Evolutionary conservation across 306 rosid genomes (phyloP).

Genomic region (Urtica urens): DNA sequence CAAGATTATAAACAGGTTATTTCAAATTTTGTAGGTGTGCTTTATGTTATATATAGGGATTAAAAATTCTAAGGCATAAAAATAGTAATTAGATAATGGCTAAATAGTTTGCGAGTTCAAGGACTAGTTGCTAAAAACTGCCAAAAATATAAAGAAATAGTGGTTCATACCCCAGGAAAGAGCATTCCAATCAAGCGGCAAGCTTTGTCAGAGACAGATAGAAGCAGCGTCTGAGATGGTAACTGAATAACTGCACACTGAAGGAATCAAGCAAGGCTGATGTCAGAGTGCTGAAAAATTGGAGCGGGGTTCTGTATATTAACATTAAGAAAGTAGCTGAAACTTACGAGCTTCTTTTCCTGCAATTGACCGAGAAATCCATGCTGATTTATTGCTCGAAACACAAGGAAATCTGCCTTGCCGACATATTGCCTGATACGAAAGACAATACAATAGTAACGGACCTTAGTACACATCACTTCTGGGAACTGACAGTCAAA

Average conservation of each 20-base stretch:
- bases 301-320: background rate
- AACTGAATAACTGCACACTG: conserved; percentile 98
- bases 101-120: background rate
- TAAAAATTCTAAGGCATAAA: background rate
- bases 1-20: background rate
- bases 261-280: conserved; percentile 16
- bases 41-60: background rate
- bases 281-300: background rate
- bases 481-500: conserved; percentile 3
- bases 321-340: background rate
- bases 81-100: background rate
- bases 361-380: conserved; percentile 92
- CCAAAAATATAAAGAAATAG: too few species aligned
- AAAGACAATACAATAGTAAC: conserved; percentile 16
- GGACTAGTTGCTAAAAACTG: too few species aligned
- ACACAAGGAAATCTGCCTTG: conserved; percentile 92
- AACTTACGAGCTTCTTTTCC: conserved; percentile 87
- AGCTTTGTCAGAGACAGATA: conserved; percentile 89
- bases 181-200: conserved; percentile 97
- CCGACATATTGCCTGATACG: conserved; percentile 81
- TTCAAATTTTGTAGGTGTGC: background rate
- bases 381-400: conserved; percentile 87
- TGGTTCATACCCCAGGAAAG: conserved; percentile 82
- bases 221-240: conserved; percentile 89
- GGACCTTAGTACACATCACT: conserved; percentile 5